These are phyloP conservation scores for Juncus inflexus DNA, from an alignment of 176 grass and related monocot species.

Conservation along the genomic window DNA sequence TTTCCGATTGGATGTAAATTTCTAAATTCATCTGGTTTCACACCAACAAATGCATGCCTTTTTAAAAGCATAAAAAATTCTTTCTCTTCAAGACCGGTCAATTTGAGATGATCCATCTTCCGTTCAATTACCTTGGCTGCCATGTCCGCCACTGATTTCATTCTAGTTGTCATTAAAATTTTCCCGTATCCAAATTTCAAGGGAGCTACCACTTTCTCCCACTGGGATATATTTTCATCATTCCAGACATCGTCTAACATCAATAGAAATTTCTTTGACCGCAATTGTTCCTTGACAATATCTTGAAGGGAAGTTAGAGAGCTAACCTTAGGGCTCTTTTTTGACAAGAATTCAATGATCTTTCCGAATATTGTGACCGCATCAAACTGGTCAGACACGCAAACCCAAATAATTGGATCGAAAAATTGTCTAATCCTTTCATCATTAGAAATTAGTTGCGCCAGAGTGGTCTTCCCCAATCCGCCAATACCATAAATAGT, in stretches of 20 bases:
- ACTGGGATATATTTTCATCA: conserved; percentile 17
- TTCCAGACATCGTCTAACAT: conserved; percentile 50
- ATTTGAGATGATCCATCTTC: conserved; percentile 6
- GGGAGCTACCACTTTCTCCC: conserved; percentile 41
- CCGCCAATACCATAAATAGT: conserved; percentile 17
- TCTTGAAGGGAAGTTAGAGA: conserved; percentile 26
- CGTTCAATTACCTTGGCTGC: conserved; percentile 2
- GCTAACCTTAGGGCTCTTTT: neutral
- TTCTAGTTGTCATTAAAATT: conserved; percentile 43
- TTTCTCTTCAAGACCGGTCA: conserved; percentile 26
- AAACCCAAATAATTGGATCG: conserved; percentile 12
- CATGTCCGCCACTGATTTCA: conserved; percentile 22
- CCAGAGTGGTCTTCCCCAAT: conserved; percentile 25
- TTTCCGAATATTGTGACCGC: conserved; percentile 9
- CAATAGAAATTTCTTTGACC: conserved; percentile 19
- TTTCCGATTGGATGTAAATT: conserved; percentile 14
- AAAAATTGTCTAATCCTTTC: conserved; percentile 5
- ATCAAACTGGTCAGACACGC: conserved; percentile 23
- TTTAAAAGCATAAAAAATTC: conserved; percentile 36
- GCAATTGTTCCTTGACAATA: conserved; percentile 6
- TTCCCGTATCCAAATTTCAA: conserved; percentile 11
- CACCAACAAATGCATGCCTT: conserved; percentile 22
- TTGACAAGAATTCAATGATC: neutral
- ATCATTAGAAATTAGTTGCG: conserved; percentile 13
- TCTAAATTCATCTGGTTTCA: conserved; percentile 12